These are phyloP conservation scores for Arxiozyma bovina DNA, from an alignment of 1,139 yeast genomes.

Conservation along the genomic window DNA sequence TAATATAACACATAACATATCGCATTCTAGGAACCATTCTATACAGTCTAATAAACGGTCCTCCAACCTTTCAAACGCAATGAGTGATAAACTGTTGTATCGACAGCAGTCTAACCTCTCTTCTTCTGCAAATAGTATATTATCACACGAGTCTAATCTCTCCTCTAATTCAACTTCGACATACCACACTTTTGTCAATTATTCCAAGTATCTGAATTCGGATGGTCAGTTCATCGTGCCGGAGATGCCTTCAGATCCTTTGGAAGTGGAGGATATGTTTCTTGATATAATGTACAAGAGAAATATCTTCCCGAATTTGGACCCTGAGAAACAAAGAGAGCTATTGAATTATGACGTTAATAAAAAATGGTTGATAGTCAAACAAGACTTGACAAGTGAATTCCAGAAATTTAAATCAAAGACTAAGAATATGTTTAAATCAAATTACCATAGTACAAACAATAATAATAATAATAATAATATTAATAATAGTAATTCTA, in stretches of 20 bases:
- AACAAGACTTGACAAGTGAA: constrained; percentile 79
- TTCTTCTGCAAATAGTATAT: constrained; percentile 21
- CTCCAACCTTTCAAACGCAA: constrained; percentile 5
- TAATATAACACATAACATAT: constrained; percentile 1
- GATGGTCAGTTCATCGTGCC: constrained; percentile 29
- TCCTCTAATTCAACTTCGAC: constrained; percentile 1
- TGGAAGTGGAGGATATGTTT: constrained; percentile 58
- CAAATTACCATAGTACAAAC: constrained; percentile 7
- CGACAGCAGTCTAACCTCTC: constrained; percentile 1
- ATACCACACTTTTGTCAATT: constrained; percentile 13
- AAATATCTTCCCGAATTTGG: constrained; percentile 64
- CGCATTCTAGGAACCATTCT: constrained; percentile 18
- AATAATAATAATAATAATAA: too few species aligned
- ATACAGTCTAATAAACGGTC: constrained; percentile 21
- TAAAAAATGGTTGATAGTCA: constrained; percentile 86
- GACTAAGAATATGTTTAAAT: constrained; percentile 5
- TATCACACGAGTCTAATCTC: constrained; percentile 22
- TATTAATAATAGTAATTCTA: too few species aligned
- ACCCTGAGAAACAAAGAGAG: constrained; percentile 68
- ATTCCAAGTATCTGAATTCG: constrained; percentile 23
- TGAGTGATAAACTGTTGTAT: constrained; percentile 5
- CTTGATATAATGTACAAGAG: constrained; percentile 70
- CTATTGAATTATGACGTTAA: constrained; percentile 67
- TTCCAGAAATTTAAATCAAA: constrained; percentile 46
- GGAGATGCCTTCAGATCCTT: constrained; percentile 51